Base-by-base conservation (phyloP, 108 stramenopile genomes). In the Cyclotella atomus region DNA sequence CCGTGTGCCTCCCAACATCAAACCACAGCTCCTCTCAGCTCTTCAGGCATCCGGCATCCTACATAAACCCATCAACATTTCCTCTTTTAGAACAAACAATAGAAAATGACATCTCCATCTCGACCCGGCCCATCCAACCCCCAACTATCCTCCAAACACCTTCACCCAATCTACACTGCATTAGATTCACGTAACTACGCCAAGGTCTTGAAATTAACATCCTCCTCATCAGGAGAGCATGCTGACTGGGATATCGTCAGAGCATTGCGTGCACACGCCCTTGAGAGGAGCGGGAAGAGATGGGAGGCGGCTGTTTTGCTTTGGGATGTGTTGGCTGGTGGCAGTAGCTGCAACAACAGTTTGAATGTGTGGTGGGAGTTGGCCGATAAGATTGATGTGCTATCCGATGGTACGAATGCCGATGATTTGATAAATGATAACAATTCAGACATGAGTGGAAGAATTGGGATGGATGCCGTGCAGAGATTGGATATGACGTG, bases 101-200 rank as follows among this genome's bases (percentile, higher is more conserved):
- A n/a, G n/a, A n/a, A n/a, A n/a, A n/a, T n/a, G n/a, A n/a, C n/a
- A n/a, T n/a, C n/a, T n/a, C n/a, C n/a, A n/a, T n/a, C n/a, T n/a
- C 56, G 68, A 12, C 68, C 68, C 23, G 36, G 50, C 8, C 56
- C 68, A 56, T 43, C 68, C 35, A 59, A 44, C 68, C 19, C 33
- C 3, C 56, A 59, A 24, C 6, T 23, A 0, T 56, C 68, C 36
- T 68, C 66, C 49, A 52, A 54, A 35, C 12, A n/a, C 66, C 82
- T 91, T 3, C 85, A 87, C 52, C 89, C 87, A 7, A 82, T 92
- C 45, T 90, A 92, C 64, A 77, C 72, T 23, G 88, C 90, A 8
- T 54, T 94, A 46, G 92, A 94, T 30, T 46, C 52, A 10, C 68
- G 82, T 36, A 87, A 91, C 55, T 94, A 84, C 76, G 70, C 65